phyloP scores from a whole-genome alignment of 768 basidiomycete genomes.

The Russula olivacea region DNA sequence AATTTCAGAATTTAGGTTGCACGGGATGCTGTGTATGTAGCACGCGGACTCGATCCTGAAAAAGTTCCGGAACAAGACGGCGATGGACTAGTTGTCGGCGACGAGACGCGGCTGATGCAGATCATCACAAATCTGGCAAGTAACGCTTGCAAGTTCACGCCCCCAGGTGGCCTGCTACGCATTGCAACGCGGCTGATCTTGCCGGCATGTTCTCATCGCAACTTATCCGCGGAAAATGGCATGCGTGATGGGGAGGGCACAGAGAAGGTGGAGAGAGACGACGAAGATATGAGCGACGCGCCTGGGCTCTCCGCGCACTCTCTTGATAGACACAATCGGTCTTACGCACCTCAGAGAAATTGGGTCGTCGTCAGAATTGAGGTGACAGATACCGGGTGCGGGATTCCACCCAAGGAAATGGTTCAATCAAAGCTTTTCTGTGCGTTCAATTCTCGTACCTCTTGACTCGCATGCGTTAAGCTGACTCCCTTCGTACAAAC shows the following conservation, averaged over 20 bases:
- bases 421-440: constrained; percentile 65
- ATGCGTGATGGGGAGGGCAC: background rate
- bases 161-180: constrained; percentile 57
- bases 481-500: background rate
- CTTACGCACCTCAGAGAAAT: constrained; percentile 44
- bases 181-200: constrained; percentile 61
- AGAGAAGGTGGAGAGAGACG: background rate
- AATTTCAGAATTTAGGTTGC: constrained; percentile 41
- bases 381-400: constrained; percentile 69
- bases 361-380: constrained; percentile 80
- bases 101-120: constrained; percentile 76
- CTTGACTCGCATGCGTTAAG: too few relatives aligned
- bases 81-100: constrained; percentile 72
- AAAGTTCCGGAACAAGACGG: constrained; percentile 42
- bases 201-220: constrained; percentile 22
- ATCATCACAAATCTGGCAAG: constrained; percentile 81
- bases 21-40: constrained; percentile 52
- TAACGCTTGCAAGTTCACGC: constrained; percentile 79
- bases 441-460: constrained; percentile 32
- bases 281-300: background rate
- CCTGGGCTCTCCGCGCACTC: constrained; percentile 29
- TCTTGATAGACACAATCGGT: constrained; percentile 48
- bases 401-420: constrained; percentile 61
- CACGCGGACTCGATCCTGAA: constrained; percentile 46
- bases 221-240: background rate